A percentile compares a stretch with the other conserved stretches of the same genome.
Conservation (phyloP, 2,329 filamentous ascomycete genomes). For the Apiospora sp. region DNA sequence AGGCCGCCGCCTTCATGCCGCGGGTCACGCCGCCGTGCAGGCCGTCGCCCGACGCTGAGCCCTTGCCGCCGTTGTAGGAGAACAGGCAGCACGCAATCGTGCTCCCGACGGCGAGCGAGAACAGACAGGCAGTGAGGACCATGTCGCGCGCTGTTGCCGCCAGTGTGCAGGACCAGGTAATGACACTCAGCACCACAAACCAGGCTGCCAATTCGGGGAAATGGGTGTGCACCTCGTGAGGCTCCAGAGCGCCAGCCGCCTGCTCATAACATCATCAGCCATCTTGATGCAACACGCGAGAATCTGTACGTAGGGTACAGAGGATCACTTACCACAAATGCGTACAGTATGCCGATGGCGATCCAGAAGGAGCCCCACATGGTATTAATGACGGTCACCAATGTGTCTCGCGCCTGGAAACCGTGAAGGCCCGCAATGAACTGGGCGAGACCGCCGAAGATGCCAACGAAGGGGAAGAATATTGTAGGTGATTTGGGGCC, state of each 20-base stretch:
- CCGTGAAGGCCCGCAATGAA: slow-evolving; percentile 39
- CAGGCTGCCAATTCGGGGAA: slow-evolving; percentile 30
- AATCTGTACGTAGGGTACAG: background rate
- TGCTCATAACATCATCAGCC: slow-evolving; percentile 1
- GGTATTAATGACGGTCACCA: slow-evolving; percentile 29
- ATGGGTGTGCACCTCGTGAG: slow-evolving; percentile 30
- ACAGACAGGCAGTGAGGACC: slow-evolving; percentile 28
- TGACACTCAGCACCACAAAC: slow-evolving; percentile 29
- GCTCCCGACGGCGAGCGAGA: slow-evolving; percentile 24
- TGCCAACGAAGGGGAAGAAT: slow-evolving; percentile 40
- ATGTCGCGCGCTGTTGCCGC: slow-evolving; percentile 29
- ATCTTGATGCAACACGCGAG: background rate
- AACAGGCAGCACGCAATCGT: slow-evolving; percentile 30
- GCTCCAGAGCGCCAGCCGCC: slow-evolving; percentile 27
- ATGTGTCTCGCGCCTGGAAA: slow-evolving; percentile 26
- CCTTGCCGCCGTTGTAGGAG: slow-evolving; percentile 28
- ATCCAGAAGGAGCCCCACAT: slow-evolving; percentile 30
- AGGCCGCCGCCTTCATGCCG: slow-evolving; percentile 29
- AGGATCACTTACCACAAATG: slow-evolving; percentile 25
- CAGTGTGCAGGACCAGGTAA: slow-evolving; percentile 30
- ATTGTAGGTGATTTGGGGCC: slow-evolving; percentile 34
- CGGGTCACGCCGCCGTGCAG: slow-evolving; percentile 25
- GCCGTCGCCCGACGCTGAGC: slow-evolving; percentile 28
- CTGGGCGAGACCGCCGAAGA: slow-evolving; percentile 39
- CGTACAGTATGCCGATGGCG: slow-evolving; percentile 28